Conservation (phyloP, 176 grass and related monocot species). For the Leersia perrieri region DNA sequence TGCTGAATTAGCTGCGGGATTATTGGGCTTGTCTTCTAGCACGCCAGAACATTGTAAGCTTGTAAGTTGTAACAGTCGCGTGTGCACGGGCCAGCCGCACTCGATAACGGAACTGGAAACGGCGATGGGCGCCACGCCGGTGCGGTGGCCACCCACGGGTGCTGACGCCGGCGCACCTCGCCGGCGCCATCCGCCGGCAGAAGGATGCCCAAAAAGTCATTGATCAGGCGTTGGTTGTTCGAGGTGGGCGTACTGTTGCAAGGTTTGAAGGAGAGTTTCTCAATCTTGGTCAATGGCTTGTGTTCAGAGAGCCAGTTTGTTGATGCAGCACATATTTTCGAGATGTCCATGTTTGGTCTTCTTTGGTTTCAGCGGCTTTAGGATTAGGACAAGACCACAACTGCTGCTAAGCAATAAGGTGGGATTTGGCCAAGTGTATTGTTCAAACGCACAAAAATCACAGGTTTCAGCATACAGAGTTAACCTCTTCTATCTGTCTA, state of each 20-base stretch:
- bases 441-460: neutral
- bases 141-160: conserved; percentile 86
- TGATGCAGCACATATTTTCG: conserved; percentile 57
- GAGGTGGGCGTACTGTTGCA: conserved; percentile 47
- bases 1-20: too few species aligned
- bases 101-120: neutral
- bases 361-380: conserved; percentile 39
- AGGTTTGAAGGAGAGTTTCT: conserved; percentile 64
- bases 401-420: neutral
- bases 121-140: conserved; percentile 24
- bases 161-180: conserved; percentile 64
- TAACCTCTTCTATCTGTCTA: neutral
- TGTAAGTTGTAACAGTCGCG: too few species aligned
- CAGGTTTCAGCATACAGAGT: too few species aligned
- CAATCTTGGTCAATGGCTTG: conserved; percentile 62
- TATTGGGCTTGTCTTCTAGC: too few species aligned
- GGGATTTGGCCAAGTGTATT: neutral
- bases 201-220: conserved; percentile 69
- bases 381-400: neutral
- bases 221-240: conserved; percentile 46
- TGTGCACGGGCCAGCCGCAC: neutral
- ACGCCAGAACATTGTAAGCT: too few species aligned
- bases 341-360: conserved; percentile 49
- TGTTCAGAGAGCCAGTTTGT: conserved; percentile 45
- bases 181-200: conserved; percentile 59